Percentiles rank a stretch among this genome's conserved stretches.
phyloP scores from a whole-genome alignment of 2,329 filamentous ascomycete genomes.

The Pseudogymnoascus sp. region DNA sequence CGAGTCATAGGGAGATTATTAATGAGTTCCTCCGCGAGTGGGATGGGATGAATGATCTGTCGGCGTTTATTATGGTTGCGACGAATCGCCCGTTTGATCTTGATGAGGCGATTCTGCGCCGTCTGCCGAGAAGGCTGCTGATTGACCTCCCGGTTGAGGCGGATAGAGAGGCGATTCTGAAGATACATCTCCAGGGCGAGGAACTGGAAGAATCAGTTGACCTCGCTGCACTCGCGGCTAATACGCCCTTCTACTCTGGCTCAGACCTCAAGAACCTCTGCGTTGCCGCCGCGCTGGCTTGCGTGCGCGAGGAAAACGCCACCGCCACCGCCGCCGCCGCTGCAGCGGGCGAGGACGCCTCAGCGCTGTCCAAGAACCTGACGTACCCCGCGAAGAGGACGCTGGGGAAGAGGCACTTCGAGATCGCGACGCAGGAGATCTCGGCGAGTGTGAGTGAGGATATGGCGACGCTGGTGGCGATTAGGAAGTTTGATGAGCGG shows the following conservation, averaged over 20 bases:
- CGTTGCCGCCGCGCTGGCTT: slow-evolving; percentile 70
- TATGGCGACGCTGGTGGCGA: slow-evolving; percentile 76
- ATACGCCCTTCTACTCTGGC: slow-evolving; percentile 71
- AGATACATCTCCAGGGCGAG: slow-evolving; percentile 64
- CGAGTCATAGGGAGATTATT: slow-evolving; percentile 77
- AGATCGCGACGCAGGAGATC: slow-evolving; percentile 78
- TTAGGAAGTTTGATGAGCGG: slow-evolving; percentile 91
- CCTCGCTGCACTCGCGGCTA: slow-evolving; percentile 52
- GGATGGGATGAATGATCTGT: slow-evolving; percentile 78
- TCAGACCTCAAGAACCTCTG: slow-evolving; percentile 78
- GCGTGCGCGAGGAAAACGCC: slow-evolving; percentile 65
- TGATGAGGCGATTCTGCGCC: slow-evolving; percentile 76
- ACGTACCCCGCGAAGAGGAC: slow-evolving; percentile 61
- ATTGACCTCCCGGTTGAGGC: slow-evolving; percentile 62
- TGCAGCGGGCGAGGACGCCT: slow-evolving; percentile 24
- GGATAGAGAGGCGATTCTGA: slow-evolving; percentile 60
- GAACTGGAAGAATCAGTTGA: slow-evolving; percentile 51
- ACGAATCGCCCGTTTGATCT: slow-evolving; percentile 94
- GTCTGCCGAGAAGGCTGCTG: slow-evolving; percentile 62
- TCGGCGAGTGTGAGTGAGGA: slow-evolving; percentile 89
- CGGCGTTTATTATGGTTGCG: slow-evolving; percentile 95
- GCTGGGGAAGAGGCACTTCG: slow-evolving; percentile 66
- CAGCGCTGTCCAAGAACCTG: slow-evolving; percentile 31
- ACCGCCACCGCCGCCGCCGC: slow-evolving; percentile 30
- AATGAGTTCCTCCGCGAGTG: slow-evolving; percentile 96